Base-by-base conservation (phyloP, 352 stramenopile genomes). In the Globisporangium lucens region DNA sequence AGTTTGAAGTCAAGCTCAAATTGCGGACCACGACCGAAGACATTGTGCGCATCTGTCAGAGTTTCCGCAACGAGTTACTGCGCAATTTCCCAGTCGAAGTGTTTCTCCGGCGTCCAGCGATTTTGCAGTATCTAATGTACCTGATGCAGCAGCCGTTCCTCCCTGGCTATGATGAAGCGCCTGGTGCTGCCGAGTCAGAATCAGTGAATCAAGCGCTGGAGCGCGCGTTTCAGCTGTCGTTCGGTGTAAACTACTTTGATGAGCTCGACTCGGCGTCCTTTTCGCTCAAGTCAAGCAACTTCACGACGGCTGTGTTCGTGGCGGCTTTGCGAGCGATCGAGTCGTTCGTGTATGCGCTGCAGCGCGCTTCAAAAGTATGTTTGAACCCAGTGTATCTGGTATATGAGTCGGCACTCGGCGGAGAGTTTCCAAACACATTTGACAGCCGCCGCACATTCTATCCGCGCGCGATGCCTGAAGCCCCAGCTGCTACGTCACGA, bases 201-300 rank as follows among this genome's bases (percentile, higher is more conserved):
- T 12, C 29, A 22, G 17, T 12, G 20, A 47, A 53, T 27, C 22
- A 58, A 46, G 65, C 70, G 9, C 76, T 82, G 74, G 67, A 72
- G 13, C 22, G 27, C 29, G 55, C 61, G 43, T 38, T 72, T 5
- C 49, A 71, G 41, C 24, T 70, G 0, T 75, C 76, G 15, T 75
- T 82, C 51, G 85, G 85, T 2, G 82, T 87, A 2, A 91, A 91
- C 59, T 93, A 93, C 68, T 93, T 93, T 67, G 80, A 91, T 52
- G 76, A 89, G 8, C 65, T 87, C 20, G 27, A 71, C 17, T 80
- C 68, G 17, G 5, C 69, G 9, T 83, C 71, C 8, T 93, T 81
- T 36, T 71, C 75, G 13, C 75, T 57, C 63, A 93, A 90, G 61
- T 75, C 70, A 20, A 76, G 79, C 17, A 82, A 84, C 33, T 38